Evolutionary conservation across 2,329 filamentous ascomycete genomes (phyloP), one percentile per base, ranked within the genome.

Genomic region (Aspergillus ruber): DNA sequence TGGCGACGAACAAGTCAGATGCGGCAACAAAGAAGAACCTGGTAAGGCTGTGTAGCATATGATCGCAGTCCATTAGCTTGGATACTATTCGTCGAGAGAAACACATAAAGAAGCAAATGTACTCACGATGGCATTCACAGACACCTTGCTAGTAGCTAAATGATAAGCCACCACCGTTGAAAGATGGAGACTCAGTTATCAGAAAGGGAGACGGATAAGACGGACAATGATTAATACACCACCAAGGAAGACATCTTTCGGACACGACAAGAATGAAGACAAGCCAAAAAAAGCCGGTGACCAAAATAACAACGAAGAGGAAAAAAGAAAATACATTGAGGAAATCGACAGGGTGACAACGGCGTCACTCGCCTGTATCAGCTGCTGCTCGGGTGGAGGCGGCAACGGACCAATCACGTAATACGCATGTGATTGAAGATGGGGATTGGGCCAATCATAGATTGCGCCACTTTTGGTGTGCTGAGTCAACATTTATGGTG

Each of bases 311-410:
- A 18, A 42, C 6, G 6, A 27, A 42, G 43, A 15, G 18, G 17
- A 20, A 18, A 43, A 36, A 49, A 42, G 42, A 48, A 45, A 45
- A 48, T 38, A 47, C 40, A 42, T 43, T 18, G 17, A 51, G 45
- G 45, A 25, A 42, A 47, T 51, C 36, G 53, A 51, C n/a, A 42
- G 20, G 36, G 52, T 46, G 44, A 29, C 25, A 29, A 29, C 25
- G 25, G 25, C 25, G 57, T 60, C 57, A 60, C 51, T 58, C 39
- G 52, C 49, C 47, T 29, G 48, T 58, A 60, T 60, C 57, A 59
- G 52, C 55, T 57, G 56, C 48, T 49, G 48, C 35, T 32, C 25
- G 32, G 38, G 36, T 39, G 36, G 36, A 20, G 29, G 15, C 18
- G 29, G 9, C 10, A n/a, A 10, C n/a, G 15, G 44, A 13, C 55